These are phyloP conservation scores for Stachybotrys chartarum DNA, from an alignment of 2,329 filamentous ascomycete genomes.

Conservation along the genomic window DNA sequence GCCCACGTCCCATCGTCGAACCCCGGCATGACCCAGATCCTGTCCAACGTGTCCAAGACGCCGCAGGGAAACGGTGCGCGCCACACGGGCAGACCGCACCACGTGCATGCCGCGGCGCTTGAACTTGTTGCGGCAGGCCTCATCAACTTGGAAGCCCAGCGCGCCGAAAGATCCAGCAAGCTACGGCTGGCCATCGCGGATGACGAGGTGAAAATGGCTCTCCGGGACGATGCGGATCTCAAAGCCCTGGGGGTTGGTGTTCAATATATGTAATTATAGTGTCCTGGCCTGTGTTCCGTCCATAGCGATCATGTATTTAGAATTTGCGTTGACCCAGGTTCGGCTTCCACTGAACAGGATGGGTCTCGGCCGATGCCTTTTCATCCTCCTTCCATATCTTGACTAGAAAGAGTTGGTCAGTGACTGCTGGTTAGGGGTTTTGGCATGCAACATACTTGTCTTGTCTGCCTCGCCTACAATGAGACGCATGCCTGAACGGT, in stretches of 20 bases:
- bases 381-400: conserved; percentile 98
- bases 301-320: conserved; percentile 27
- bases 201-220: conserved; percentile 82
- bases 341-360: conserved; percentile 90
- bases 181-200: conserved; percentile 80
- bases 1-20: conserved; percentile 25
- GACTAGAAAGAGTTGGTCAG: conserved; percentile 38
- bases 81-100: conserved; percentile 23
- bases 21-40: conserved; percentile 28
- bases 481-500: conserved; percentile 77
- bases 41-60: conserved; percentile 20
- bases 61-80: conserved; percentile 19
- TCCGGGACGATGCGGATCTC: conserved; percentile 82
- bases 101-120: conserved; percentile 64
- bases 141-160: conserved; percentile 72
- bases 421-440: background rate
- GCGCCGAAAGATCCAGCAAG: conserved; percentile 80
- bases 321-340: conserved; percentile 71
- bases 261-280: conserved; percentile 19
- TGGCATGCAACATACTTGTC: conserved; percentile 52
- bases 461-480: conserved; percentile 97
- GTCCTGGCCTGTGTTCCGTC: conserved; percentile 6
- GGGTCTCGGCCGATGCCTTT: conserved; percentile 79
- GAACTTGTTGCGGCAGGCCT: conserved; percentile 84
- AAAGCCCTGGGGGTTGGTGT: conserved; percentile 64